Evolutionary conservation across 257 asterid genomes (phyloP).

Genomic region (Ocimum tenuiflorum): DNA sequence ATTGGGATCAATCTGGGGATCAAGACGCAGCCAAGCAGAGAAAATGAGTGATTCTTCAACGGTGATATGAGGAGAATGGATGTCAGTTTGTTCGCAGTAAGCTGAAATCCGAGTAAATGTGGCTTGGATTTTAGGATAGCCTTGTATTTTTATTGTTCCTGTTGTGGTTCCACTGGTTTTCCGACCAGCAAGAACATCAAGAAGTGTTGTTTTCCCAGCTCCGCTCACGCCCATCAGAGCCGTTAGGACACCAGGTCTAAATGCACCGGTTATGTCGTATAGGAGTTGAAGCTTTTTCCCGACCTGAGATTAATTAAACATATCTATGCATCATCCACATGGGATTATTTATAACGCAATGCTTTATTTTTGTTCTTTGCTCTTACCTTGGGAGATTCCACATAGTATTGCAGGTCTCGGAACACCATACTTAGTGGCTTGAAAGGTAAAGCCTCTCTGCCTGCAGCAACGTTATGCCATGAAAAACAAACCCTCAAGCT

Average conservation of each 20-base stretch:
- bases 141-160: slow-evolving; percentile 73
- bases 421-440: slow-evolving; percentile 41
- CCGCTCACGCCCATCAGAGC: slow-evolving; percentile 95
- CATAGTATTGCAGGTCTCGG: slow-evolving; percentile 45
- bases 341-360: no score
- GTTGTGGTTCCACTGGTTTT: slow-evolving; percentile 83
- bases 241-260: slow-evolving; percentile 89
- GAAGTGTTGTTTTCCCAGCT: slow-evolving; percentile 92
- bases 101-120: slow-evolving; percentile 95
- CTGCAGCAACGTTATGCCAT: slow-evolving; percentile 22
- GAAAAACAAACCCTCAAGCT: not conserved
- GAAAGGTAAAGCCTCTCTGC: slow-evolving; percentile 35
- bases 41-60: slow-evolving; percentile 76
- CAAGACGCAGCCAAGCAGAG: slow-evolving; percentile 92
- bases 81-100: slow-evolving; percentile 93
- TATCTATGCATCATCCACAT: no score
- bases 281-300: slow-evolving; percentile 65
- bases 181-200: slow-evolving; percentile 96
- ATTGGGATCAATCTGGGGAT: no score
- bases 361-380: no score
- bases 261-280: slow-evolving; percentile 75
- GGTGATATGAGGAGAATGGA: slow-evolving; percentile 91
- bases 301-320: no score
- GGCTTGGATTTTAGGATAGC: slow-evolving; percentile 80
- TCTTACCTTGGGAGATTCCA: slow-evolving; percentile 48